Evolutionary conservation across 495 filamentous ascomycete genomes (phyloP), one percentile per base, ranked within the genome.

Genomic region (Penicillium manginii): DNA sequence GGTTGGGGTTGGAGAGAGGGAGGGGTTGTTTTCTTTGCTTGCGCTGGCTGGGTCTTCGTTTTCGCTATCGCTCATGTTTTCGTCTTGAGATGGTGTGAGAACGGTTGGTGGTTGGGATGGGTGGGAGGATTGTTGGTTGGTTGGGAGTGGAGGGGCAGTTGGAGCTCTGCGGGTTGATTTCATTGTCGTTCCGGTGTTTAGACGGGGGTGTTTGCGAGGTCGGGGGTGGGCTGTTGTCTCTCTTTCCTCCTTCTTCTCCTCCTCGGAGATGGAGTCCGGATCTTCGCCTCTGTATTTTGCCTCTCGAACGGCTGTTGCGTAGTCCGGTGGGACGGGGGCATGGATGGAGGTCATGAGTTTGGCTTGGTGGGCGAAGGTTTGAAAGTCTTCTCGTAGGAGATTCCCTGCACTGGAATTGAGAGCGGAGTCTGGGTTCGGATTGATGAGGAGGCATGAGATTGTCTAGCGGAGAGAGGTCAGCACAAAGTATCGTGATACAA

Each of bases 341-440:
- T 91, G 86, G 23, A 90, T 85, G 3, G 80, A 82, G 15, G 86
- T 86, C 86, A 88, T 88, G 23, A 90, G 65, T 63, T 75, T 82
- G 15, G 87, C 88, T 58, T 88, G 78, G 46, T 81, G 78, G 50
- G 81, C 76, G 67, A 85, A 91, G 3, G 75, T 78, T 12, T 76
- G 78, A 57, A 84, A 90, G 56, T 88, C 85, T 33, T 88, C 87
- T 51, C 82, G 79, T 2, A 88, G 76, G 50, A 90, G 62, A 17
- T 80, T 76, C 4, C 87, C 87, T 6, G 88, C 86, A 14, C 80
- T 77, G 12, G 84, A 83, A 64, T 91, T 91, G 42, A 91, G 76
- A 11, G 87, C 85, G 35, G 86, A 89, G 59, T 86, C 86, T 2
- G 87, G 87, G 63, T 90, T 91, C 7, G 88, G 88, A 49, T 87